A percentile compares a stretch with the other conserved stretches of the same genome.
Conservation (phyloP, 768 basidiomycete species). For the Macrocybe gigantea region DNA sequence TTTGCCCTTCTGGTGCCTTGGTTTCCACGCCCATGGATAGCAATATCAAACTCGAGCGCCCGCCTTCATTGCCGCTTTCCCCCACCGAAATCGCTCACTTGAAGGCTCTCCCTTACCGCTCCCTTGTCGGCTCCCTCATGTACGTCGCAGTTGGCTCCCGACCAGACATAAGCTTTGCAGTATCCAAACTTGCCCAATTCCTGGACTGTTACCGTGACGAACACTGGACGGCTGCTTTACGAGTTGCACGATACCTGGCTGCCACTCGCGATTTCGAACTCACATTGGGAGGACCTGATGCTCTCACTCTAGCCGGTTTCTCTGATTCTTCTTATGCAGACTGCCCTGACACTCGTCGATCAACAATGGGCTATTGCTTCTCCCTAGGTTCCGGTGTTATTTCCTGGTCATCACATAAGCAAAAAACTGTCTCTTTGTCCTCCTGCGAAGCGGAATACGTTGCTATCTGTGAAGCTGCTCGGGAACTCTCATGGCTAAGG, state of each 20-base stretch:
- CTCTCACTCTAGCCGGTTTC: slow-evolving; percentile 12
- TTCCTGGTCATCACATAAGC: slow-evolving; percentile 27
- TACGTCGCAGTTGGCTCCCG: slow-evolving; percentile 4
- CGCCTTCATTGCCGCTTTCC: neutral
- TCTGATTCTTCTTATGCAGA: slow-evolving; percentile 16
- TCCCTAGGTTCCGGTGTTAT: slow-evolving; percentile 20
- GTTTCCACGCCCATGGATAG: slow-evolving; percentile 7
- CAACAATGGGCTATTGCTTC: slow-evolving; percentile 27
- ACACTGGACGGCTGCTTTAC: slow-evolving; percentile 18
- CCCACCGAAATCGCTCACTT: slow-evolving; percentile 5
- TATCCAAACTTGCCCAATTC: slow-evolving; percentile 7
- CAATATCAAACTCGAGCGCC: neutral
- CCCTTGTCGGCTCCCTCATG: slow-evolving; percentile 7
- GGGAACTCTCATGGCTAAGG: slow-evolving; percentile 13
- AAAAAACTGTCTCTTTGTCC: slow-evolving; percentile 20
- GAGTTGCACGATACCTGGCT: slow-evolving; percentile 32
- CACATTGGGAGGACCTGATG: slow-evolving; percentile 13
- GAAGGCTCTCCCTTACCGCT: slow-evolving; percentile 1
- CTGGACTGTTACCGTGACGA: neutral
- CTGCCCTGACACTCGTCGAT: slow-evolving; percentile 14
- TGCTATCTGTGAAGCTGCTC: slow-evolving; percentile 10
- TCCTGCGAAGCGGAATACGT: too few species aligned
- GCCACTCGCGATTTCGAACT: slow-evolving; percentile 17
- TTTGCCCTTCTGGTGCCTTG: slow-evolving; percentile 5
- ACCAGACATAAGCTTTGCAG: slow-evolving; percentile 8